phyloP scores from a whole-genome alignment of 2,329 filamentous ascomycete genomes.

The Diaporthe destruens region DNA sequence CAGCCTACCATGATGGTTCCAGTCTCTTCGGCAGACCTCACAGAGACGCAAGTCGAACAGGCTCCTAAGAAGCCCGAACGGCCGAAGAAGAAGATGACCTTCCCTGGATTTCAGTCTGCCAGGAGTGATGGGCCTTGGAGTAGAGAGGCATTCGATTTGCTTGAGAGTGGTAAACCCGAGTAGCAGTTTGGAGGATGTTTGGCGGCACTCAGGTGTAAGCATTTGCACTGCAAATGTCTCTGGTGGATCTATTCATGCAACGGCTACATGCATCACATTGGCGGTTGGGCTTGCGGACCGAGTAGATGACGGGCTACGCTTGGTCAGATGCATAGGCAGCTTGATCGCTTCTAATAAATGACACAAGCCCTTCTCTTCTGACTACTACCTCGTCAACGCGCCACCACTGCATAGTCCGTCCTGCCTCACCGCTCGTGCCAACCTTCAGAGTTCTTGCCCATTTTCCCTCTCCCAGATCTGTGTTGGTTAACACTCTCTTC shows the following conservation, averaged over 20 bases:
- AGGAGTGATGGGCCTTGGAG: slow-evolving; percentile 75
- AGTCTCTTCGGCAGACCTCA: slow-evolving; percentile 43
- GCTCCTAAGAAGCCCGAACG: slow-evolving; percentile 40
- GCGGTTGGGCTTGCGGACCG: not conserved
- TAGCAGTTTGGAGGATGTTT: not conserved
- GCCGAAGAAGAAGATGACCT: slow-evolving; percentile 47
- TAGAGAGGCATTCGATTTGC: slow-evolving; percentile 74
- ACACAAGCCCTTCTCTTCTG: not conserved
- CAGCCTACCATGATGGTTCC: slow-evolving; percentile 28
- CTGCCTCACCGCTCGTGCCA: not conserved
- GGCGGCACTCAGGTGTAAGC: not conserved
- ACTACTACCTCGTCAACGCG: not conserved
- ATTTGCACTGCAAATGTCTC: not conserved
- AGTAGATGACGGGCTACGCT: not conserved
- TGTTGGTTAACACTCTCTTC: slow-evolving; percentile 4
- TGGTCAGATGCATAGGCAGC: not conserved
- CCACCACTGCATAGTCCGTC: not conserved
- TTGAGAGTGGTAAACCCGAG: slow-evolving; percentile 70
- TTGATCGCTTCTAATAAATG: not conserved
- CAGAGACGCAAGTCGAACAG: slow-evolving; percentile 38
- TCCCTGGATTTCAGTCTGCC: slow-evolving; percentile 61
- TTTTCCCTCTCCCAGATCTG: not conserved
- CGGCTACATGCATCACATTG: not conserved
- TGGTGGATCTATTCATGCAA: not conserved
- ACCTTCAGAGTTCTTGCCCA: not conserved